These are phyloP conservation scores for Castanea sativa DNA, from an alignment of 306 rosid genomes.

Conservation along the genomic window DNA sequence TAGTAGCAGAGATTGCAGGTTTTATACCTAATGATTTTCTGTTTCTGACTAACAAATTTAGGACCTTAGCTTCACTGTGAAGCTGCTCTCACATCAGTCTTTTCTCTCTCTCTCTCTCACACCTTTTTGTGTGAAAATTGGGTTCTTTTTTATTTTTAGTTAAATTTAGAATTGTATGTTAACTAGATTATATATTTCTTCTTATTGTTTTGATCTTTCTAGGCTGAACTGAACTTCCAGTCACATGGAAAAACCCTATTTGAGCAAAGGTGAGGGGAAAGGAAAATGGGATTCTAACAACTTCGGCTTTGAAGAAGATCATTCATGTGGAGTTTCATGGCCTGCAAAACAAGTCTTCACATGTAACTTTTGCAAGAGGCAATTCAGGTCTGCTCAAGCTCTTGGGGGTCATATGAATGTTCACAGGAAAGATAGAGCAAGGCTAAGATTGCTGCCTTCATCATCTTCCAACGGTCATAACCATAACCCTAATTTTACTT, in stretches of 20 bases:
- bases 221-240: slow-evolving; percentile 5
- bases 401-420: slow-evolving; percentile 93
- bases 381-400: slow-evolving; percentile 84
- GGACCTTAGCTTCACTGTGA: slow-evolving; percentile 23
- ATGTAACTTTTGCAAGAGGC: slow-evolving; percentile 82
- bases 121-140: slow-evolving; percentile 25
- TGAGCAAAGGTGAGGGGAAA: slow-evolving; percentile 36
- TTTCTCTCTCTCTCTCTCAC: slow-evolving; percentile 6
- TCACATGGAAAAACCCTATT: slow-evolving; percentile 55
- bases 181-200: background rate
- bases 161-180: background rate
- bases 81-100: slow-evolving; percentile 20
- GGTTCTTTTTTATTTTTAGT: background rate
- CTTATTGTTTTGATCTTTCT: slow-evolving; percentile 10
- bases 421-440: slow-evolving; percentile 86
- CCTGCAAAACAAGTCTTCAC: slow-evolving; percentile 45
- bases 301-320: slow-evolving; percentile 40
- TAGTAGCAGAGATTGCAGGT: slow-evolving; percentile 38
- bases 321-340: slow-evolving; percentile 52
- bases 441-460: slow-evolving; percentile 49
- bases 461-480: slow-evolving; percentile 32
- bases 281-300: slow-evolving; percentile 26
- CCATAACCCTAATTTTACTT: slow-evolving; percentile 32
- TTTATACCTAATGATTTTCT: slow-evolving; percentile 44
- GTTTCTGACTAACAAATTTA: slow-evolving; percentile 23